A percentile compares a stretch with the other conserved stretches of the same genome.
phyloP scores from a whole-genome alignment of 208 protist genomes.

The Herpetomonas tarakana region DNA sequence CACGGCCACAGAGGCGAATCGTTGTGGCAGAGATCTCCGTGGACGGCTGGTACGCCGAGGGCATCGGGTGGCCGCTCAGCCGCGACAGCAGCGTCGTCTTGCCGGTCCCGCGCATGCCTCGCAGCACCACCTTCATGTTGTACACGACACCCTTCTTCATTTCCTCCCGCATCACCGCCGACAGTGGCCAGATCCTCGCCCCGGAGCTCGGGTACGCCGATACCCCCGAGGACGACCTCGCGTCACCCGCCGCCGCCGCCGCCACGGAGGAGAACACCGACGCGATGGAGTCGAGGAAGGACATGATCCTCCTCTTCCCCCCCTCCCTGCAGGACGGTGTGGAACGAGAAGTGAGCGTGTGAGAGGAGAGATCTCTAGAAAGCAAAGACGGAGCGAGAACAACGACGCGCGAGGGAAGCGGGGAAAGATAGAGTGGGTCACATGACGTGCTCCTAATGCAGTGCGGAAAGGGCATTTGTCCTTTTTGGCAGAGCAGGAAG shows the following conservation, averaged over 20 bases:
- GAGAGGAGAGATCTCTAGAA: no score
- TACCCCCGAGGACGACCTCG: background rate
- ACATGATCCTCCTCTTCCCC: no score
- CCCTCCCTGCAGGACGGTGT: no score
- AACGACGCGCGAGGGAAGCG: no score
- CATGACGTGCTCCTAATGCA: no score
- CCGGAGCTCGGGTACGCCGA: conserved; percentile 11
- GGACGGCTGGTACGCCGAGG: conserved; percentile 49
- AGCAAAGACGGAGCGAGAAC: no score
- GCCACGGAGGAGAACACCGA: background rate
- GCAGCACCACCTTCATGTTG: conserved; percentile 84
- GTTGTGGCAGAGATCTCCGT: conserved; percentile 55
- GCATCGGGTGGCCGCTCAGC: conserved; percentile 40
- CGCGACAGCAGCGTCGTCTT: conserved; percentile 72
- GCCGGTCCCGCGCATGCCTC: conserved; percentile 57
- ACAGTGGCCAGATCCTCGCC: conserved; percentile 55
- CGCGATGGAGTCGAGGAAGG: background rate
- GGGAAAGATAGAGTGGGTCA: no score
- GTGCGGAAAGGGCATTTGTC: no score
- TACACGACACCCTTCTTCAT: conserved; percentile 61
- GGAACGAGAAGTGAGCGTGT: no score
- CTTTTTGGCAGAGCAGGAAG: no score
- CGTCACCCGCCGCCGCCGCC: background rate
- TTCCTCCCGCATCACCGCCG: conserved; percentile 49
- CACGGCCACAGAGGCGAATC: conserved; percentile 37